phyloP scores from a whole-genome alignment of 257 asterid species.

The Linaria vulgaris region DNA sequence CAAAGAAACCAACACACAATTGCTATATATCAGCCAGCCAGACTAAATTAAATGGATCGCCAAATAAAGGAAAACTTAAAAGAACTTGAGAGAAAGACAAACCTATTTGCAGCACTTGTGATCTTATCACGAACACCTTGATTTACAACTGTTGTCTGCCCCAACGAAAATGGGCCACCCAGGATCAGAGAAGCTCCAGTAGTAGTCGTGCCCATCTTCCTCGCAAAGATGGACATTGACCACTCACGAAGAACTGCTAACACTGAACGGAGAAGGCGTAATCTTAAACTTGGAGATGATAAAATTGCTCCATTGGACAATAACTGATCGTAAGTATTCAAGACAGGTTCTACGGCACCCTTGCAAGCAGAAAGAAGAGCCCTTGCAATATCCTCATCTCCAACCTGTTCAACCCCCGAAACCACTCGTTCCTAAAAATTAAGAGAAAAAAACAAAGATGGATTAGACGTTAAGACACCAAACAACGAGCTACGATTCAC shows the following conservation, averaged over 20 bases:
- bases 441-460: background rate
- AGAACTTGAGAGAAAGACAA: slow-evolving; percentile 11
- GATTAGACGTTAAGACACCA: slow-evolving; percentile 6
- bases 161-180: slow-evolving; percentile 63
- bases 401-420: slow-evolving; percentile 71
- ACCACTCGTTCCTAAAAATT: slow-evolving; percentile 67
- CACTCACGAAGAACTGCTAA: slow-evolving; percentile 82
- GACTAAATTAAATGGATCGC: background rate
- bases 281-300: slow-evolving; percentile 64
- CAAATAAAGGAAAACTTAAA: slow-evolving; percentile 11
- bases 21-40: background rate
- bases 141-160: slow-evolving; percentile 53
- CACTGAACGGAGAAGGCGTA: slow-evolving; percentile 85
- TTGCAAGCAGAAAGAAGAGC: slow-evolving; percentile 88
- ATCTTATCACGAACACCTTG: slow-evolving; percentile 89
- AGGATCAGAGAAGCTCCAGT: slow-evolving; percentile 83
- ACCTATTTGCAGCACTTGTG: slow-evolving; percentile 87
- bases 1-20: no score
- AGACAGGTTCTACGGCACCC: slow-evolving; percentile 85
- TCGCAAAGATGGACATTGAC: slow-evolving; percentile 74
- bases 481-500: slow-evolving; percentile 1
- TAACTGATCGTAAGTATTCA: slow-evolving; percentile 75
- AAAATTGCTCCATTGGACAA: slow-evolving; percentile 73
- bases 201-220: slow-evolving; percentile 73
- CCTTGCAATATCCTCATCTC: slow-evolving; percentile 91